Base-by-base conservation (phyloP, 306 rosid genomes). In the Glycine latifolia region DNA sequence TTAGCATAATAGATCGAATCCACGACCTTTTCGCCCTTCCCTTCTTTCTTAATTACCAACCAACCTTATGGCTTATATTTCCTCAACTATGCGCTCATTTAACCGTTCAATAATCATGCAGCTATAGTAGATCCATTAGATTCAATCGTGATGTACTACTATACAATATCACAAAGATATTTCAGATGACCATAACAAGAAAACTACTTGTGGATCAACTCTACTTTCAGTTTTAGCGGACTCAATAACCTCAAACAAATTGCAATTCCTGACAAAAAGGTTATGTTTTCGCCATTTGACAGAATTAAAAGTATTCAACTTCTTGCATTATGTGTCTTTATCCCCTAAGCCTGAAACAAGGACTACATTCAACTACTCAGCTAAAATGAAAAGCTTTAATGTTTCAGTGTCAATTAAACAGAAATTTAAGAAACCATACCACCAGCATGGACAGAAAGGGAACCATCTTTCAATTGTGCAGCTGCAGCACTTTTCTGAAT, bases 401-500 rank as follows among this genome's bases (percentile, higher is more conserved):
- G 35, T 71, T 79, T 75, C 79, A 41, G 69, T 75, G 48, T 71
- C 46, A 75, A 82, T 61, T 59, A 39, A 66, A 44, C 66, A 46
- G 59, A 81, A 58, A 52, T 53, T 83, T 58, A 37, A 20, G 44
- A 81, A 82, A 79, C 75, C 96, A 35, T 92, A 96, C 99, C 99
- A 7, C 90, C 94, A 16, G 76, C 88, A 81, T 93, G 95, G 73
- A 96, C 80, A 1, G 93, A 86, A 71, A 96, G 99, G 71, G 98
- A 91, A 35, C 95, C 97, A 37, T 93, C 97, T 74, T 87, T 87
- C 86, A 93, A 73, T 8, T 79, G 85, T 8, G 90, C 67, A 67
- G 97, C 97, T 16, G 96, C 98, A n/a, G 97, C 92, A 86, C 97
- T 91, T 80, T 92, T 93, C 73, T 92, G 86, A 70, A 96, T 91